Conservation (phyloP, 1,284 basidiomycete genomes). For the Peniophora sp. region DNA sequence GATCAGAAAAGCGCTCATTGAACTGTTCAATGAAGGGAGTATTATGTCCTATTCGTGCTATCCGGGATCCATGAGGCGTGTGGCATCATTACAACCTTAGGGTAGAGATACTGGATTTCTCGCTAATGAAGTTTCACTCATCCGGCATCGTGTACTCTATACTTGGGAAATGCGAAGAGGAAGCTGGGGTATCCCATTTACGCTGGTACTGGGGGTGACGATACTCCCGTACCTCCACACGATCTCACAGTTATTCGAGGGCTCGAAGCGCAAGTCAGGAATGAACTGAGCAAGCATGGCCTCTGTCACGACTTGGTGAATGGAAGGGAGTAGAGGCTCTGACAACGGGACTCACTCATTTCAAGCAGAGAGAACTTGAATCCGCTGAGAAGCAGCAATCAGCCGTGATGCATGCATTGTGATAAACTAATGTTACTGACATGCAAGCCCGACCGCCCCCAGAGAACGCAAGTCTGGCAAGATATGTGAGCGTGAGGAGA, state of each 20-base stretch:
- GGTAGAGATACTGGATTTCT: too few relatives aligned
- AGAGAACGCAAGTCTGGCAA: constrained; percentile 2
- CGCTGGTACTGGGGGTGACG: not conserved
- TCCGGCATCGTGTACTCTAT: too few relatives aligned
- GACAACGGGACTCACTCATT: constrained; percentile 5
- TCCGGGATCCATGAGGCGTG: too few relatives aligned
- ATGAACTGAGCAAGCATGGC: constrained; percentile 2
- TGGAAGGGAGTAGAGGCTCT: too few relatives aligned
- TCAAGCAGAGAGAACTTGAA: constrained; percentile 8
- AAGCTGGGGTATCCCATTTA: not conserved
- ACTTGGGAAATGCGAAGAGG: not conserved
- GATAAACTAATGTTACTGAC: not conserved
- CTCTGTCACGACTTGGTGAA: not conserved
- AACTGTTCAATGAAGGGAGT: too few relatives aligned
- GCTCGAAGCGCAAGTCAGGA: constrained; percentile 2
- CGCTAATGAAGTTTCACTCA: too few relatives aligned
- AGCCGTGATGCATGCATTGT: not conserved
- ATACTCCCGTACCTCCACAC: not conserved
- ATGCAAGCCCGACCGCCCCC: constrained; percentile 3
- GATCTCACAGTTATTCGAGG: not conserved
- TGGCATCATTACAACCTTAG: too few relatives aligned
- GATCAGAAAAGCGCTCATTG: too few relatives aligned
- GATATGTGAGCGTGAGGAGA: not conserved
- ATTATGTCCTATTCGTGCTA: too few relatives aligned
- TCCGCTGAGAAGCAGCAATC: not conserved